Evolutionary conservation across 768 basidiomycete genomes (phyloP), one percentile per base, ranked within the genome.

Genomic region (Termitomyces sp.): DNA sequence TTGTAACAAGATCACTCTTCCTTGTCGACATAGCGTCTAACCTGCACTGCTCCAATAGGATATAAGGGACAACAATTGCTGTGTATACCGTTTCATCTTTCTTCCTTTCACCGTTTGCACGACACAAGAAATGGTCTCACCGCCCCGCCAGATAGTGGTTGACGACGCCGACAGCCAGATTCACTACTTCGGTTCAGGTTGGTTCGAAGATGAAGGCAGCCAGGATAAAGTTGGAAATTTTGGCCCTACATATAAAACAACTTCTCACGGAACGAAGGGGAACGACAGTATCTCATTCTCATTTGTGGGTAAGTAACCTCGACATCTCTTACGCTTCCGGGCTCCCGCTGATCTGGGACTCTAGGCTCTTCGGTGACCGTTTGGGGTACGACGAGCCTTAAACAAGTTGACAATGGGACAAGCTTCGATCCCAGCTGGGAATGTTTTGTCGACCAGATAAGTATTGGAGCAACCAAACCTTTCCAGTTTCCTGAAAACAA

Each of bases 121-220:
- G 50, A 11, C 51, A 11, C 25, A 17, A 35, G 25, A 1, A 23
- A 45, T 55, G 45, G n/a, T 12, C 17, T 47, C 27, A 10, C 42
- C 53, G 9, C 53, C 65, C 41, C 71, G 72, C 40, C 68, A 65
- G 63, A 65, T 74, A 17, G 64, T 75, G 1, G 21, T 64, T 27
- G 73, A 77, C 59, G 75, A 77, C 53, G 66, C 67, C 3, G 67
- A 73, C 57, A 52, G 58, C 0, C 52, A 54, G 29, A 74, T 75
- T 47, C 60, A 57, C 6, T 75, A 75, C 44, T 60, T 50, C 2
- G 65, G 72, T 2, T 43, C 54, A 37, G 48, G 63, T 3, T 75
- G 75, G 74, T 70, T 69, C 44, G 41, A 44, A 16, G 68, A 69
- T 49, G 44, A 57, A 14, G 66, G 68, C 9, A 66, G 60, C 21